Base-by-base conservation (phyloP, 1,139 yeast species). In the Kodamaea derodonti region DNA sequence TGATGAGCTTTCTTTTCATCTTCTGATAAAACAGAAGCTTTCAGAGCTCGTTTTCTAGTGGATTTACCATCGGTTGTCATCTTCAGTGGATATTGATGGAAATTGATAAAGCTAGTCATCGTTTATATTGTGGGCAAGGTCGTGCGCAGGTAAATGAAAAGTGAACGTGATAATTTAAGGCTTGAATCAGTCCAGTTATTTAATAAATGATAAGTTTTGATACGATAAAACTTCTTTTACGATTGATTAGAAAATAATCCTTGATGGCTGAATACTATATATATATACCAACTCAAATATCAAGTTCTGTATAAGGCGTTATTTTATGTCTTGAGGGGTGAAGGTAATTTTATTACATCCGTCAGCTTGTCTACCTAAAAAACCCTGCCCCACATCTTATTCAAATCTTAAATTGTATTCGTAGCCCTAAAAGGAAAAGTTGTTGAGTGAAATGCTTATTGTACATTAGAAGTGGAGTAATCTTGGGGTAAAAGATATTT, bases 1-100 rank as follows among this genome's bases (percentile, higher is more conserved):
- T 69, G 75, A 40, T 69, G 75, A 2, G 74, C 74, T 70, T 66
- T 69, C 43, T 69, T 69, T 47, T 69, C 72, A 29, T 69, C 74
- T 29, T 68, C 74, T 3, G 71, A 58, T 34, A 66, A 54, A 9
- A 61, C 60, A 2, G 65, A 46, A 3, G 60, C 41, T 39, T 62
- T 64, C 18, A 55, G 39, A 30, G 51, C 53, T 47, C 48, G 53
- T 31, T 46, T 45, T 17, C 28, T 25, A 6, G 28, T 25, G 12
- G 28, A 12, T 14, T 25, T 25, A 14, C 28, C 28, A 14, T 25
- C 28, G 11, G 28, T 13, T 8, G 28, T 25, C 28, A 25, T 24
- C 14, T 8, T 27, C 12, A 7, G 14, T 11, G 22, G 30, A 17
- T 17, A 10, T 12, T 30, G 39, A 30, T 36, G 23, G 30, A 36